Evolutionary conservation across 1,284 basidiomycete genomes (phyloP), one percentile per base, ranked within the genome.

Genomic region (Microbotryum violaceum): DNA sequence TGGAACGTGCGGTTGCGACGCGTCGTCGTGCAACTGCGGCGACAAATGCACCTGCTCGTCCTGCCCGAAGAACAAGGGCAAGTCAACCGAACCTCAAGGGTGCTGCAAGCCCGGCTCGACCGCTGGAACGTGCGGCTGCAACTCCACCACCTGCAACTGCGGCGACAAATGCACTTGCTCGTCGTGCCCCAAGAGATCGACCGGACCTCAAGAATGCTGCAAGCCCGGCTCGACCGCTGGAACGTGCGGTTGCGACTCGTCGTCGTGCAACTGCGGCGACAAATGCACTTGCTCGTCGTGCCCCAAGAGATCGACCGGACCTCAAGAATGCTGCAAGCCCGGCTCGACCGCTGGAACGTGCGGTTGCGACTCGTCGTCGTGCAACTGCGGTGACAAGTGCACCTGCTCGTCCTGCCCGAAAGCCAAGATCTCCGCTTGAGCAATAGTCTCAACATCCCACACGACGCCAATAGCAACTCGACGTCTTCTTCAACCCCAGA

Each of bases 331-430:
- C 31, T 31, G 31, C 31, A 31, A 31, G 8, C 9, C 31, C 9
- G 31, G 31, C 31, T 31, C 31, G 8, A 9, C 31, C 2, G 31
- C 31, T 10, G 31, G 48, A 14, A 18, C 45, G 18, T 58, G 50
- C 49, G 37, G 49, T 12, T 58, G 57, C 44, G 14, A 49, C 20
- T 45, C 57, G 1, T 37, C 49, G 10, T 10, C 57, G 6, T 58
- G 57, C 57, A 52, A 50, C 37, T 53, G 56, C 44, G 49, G 31
- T 18, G 49, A 42, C 18, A 37, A 52, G 44, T 37, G 47, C 45
- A 31, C 16, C 4, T 21, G 44, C 31, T 57, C 47, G n/a, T 27
- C 47, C 0, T 27, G 33, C 21, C 10, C 23, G 20, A 25, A 29
- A 14, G 18, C 9, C 12, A 29, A 42, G 37, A 18, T 6, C 14